Evolutionary conservation across 2,329 filamentous ascomycete species (phyloP), one percentile per base, ranked within the genome.

Genomic region (Cladosporium velox): DNA sequence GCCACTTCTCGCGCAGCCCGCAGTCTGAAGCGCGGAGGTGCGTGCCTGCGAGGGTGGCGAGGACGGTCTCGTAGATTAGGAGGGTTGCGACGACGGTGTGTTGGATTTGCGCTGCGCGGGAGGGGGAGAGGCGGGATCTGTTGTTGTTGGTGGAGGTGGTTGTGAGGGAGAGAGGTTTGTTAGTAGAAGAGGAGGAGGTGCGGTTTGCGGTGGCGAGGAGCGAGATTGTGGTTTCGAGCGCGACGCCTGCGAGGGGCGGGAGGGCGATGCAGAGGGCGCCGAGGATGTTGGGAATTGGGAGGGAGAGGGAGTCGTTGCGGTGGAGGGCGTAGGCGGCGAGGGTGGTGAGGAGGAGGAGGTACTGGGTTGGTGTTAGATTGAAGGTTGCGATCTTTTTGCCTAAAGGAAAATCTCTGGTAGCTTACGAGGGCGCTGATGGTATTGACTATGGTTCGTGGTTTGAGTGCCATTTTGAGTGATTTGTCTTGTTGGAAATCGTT

Each of bases 1-100:
- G 78, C 90, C 90, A 92, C 47, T 74, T 76, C 3, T 79, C 78
- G 10, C 86, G 79, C n/a, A 91, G 76, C 1, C 80, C 77, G 73
- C 89, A 91, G 2, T 76, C 75, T 0, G 76, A 58, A 1, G 81
- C 80, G 8, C 75, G 73, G 15, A 78, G 74, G 67, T 82, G 77
- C 11, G 79, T 81, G 8, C 81, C 81, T 0, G 79, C 77, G 0
- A 83, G 75, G 0, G 81, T 83, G 6, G 81, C 79, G 28, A 83
- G 72, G 34, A 80, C 79, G n/a, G 76, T 74, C 60, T 77, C 73
- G 66, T 74, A 77, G 59, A 77, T 70, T 61, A 78, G 75, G 66
- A 82, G 80, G 63, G 78, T 73, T 68, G 79, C 77, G 60, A 82
- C 67, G 14, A 73, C 66, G 49, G 72, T 49, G 35, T 74, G 78